phyloP scores from a whole-genome alignment of 495 filamentous ascomycete species.

The Melanomma pulvis-pyrius region DNA sequence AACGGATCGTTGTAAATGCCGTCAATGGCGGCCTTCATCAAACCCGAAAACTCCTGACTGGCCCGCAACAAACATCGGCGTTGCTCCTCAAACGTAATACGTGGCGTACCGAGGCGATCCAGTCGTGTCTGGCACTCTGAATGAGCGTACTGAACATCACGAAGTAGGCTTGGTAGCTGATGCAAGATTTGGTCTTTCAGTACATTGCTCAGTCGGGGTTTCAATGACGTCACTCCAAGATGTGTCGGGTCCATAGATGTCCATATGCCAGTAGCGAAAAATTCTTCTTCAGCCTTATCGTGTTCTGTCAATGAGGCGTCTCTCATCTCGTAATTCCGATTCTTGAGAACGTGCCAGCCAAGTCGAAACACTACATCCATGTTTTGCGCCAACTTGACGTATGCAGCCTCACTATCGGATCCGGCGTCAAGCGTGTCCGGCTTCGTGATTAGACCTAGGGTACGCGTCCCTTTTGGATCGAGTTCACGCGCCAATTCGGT shows the following conservation, averaged over 20 bases:
- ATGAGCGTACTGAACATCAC: conserved; percentile 44
- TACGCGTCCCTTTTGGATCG: conserved; percentile 37
- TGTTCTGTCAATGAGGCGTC: conserved; percentile 38
- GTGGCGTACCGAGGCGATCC: conserved; percentile 2
- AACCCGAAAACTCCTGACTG: not conserved
- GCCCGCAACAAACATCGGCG: not conserved
- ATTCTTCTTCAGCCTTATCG: conserved; percentile 46
- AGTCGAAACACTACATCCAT: conserved; percentile 33
- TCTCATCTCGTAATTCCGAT: conserved; percentile 28
- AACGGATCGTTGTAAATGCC: conserved; percentile 26
- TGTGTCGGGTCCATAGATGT: conserved; percentile 40
- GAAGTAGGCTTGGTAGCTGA: conserved; percentile 61
- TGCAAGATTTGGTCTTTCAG: conserved; percentile 58
- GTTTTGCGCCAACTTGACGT: conserved; percentile 36
- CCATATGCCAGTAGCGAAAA: conserved; percentile 57
- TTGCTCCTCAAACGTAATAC: conserved; percentile 11
- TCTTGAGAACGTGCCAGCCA: conserved; percentile 44
- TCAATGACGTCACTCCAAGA: conserved; percentile 56
- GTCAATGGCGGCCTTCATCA: conserved; percentile 14
- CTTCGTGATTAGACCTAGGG: conserved; percentile 45
- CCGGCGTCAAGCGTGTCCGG: conserved; percentile 38
- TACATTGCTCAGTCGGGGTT: conserved; percentile 58
- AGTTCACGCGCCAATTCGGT: conserved; percentile 28
- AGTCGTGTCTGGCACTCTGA: not conserved
- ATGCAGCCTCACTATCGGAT: conserved; percentile 36